phyloP scores from a whole-genome alignment of 441 rosid species.

The Erysimum cheiri region DNA sequence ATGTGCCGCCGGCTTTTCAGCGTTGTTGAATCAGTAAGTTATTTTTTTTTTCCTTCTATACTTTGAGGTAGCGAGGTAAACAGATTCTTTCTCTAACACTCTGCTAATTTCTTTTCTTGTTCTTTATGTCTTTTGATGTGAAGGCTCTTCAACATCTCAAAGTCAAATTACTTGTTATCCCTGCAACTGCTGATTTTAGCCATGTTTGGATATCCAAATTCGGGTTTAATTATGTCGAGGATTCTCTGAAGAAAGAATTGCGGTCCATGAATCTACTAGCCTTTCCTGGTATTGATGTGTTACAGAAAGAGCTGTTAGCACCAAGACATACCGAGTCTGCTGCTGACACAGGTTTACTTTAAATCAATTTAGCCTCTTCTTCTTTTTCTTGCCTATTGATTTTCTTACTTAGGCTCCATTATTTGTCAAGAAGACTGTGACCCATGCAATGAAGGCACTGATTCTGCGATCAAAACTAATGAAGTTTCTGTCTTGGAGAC shows the following conservation, averaged over 20 bases:
- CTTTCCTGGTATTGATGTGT: constrained; percentile 84
- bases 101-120: constrained; percentile 7
- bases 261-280: constrained; percentile 76
- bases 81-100: not conserved
- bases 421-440: constrained; percentile 16
- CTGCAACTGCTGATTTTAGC: constrained; percentile 77
- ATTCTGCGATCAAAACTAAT: not conserved
- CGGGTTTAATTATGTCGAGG: constrained; percentile 63
- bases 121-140: constrained; percentile 21
- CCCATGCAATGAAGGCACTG: constrained; percentile 3
- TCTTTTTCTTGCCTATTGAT: not conserved
- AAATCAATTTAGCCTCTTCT: not conserved
- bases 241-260: constrained; percentile 60
- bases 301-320: constrained; percentile 63
- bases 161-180: constrained; percentile 77
- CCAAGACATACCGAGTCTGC: constrained; percentile 45
- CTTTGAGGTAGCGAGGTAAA: not conserved
- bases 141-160: constrained; percentile 70
- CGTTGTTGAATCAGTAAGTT: constrained; percentile 76
- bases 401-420: not conserved
- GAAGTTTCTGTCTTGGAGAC: constrained; percentile 17
- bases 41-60: not conserved
- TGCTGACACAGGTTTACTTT: constrained; percentile 45
- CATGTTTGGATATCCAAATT: constrained; percentile 81
- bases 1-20: constrained; percentile 83